Conservation (phyloP, 257 asterid species). For the Solanum sitiens region DNA sequence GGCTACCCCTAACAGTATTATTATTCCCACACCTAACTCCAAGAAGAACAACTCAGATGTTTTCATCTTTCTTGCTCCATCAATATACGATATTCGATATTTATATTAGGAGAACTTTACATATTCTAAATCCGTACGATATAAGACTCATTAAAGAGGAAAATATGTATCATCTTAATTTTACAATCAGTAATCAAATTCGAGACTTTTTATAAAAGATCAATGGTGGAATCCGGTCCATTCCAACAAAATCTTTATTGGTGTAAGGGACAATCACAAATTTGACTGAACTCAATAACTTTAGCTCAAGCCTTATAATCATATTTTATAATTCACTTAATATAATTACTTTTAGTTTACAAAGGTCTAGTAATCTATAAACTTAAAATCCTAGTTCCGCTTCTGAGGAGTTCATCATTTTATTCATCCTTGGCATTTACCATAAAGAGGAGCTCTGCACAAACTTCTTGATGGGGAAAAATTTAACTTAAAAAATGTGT, state of each 20-base stretch:
- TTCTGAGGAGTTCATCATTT: not conserved
- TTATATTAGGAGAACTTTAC: too few relatives aligned
- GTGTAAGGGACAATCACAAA: not conserved
- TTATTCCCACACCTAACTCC: not conserved
- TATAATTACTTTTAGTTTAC: not conserved
- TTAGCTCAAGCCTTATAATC: not conserved
- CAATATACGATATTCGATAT: not conserved
- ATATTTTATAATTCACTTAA: not conserved
- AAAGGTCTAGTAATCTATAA: not conserved
- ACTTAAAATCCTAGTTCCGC: not conserved
- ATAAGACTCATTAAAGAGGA: not conserved
- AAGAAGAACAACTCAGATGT: not conserved
- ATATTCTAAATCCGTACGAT: too few relatives aligned
- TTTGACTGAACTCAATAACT: not conserved
- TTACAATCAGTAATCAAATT: not conserved
- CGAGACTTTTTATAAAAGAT: not conserved
- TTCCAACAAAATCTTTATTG: not conserved
- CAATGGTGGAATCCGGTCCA: not conserved
- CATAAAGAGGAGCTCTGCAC: not conserved
- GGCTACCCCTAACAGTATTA: not conserved
- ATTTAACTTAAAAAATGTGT: not conserved
- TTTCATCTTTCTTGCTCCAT: not conserved
- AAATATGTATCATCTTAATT: too few relatives aligned
- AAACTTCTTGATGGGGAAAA: slow-evolving; percentile 4
- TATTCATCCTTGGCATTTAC: not conserved